Evolutionary conservation across 2,329 filamentous ascomycete genomes (phyloP).

Genomic region (Cladophialophora chaetospira): DNA sequence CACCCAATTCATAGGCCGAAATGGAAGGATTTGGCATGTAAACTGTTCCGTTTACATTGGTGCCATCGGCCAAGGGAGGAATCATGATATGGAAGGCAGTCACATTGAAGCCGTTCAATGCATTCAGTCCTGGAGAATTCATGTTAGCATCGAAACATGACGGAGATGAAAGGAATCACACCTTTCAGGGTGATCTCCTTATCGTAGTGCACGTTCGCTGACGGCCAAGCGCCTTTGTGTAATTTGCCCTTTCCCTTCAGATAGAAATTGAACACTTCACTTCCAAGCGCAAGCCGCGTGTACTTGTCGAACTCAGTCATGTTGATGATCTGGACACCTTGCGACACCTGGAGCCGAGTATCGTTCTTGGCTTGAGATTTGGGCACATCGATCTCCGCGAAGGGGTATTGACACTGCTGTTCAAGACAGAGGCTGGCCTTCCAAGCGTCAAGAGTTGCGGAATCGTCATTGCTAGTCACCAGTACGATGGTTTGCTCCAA

Average conservation of each 20-base stretch:
- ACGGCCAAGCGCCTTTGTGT: slow-evolving; percentile 54
- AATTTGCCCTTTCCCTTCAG: slow-evolving; percentile 56
- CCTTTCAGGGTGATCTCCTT: slow-evolving; percentile 61
- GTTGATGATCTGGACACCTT: slow-evolving; percentile 48
- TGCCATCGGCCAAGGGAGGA: slow-evolving; percentile 44
- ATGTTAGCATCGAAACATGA: neutral
- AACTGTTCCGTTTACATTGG: slow-evolving; percentile 58
- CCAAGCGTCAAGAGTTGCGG: neutral
- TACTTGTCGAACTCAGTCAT: slow-evolving; percentile 53
- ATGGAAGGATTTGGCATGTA: slow-evolving; percentile 63
- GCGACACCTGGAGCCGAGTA: slow-evolving; percentile 44
- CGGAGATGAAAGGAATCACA: slow-evolving; percentile 34
- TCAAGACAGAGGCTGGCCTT: neutral
- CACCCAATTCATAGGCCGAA: slow-evolving; percentile 59
- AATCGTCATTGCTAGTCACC: neutral
- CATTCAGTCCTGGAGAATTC: slow-evolving; percentile 64
- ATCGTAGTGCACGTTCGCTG: slow-evolving; percentile 56
- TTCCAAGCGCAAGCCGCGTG: slow-evolving; percentile 50
- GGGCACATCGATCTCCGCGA: slow-evolving; percentile 35
- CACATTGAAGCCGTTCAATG: slow-evolving; percentile 55
- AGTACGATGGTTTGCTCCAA: neutral
- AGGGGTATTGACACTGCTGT: neutral
- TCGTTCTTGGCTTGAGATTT: slow-evolving; percentile 47
- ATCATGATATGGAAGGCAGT: slow-evolving; percentile 51
- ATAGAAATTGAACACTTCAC: slow-evolving; percentile 53